Percentiles rank a stretch among this genome's conserved stretches.
These are phyloP conservation scores for Suillus hirtellus DNA, from an alignment of 768 basidiomycete genomes.

Conservation along the genomic window DNA sequence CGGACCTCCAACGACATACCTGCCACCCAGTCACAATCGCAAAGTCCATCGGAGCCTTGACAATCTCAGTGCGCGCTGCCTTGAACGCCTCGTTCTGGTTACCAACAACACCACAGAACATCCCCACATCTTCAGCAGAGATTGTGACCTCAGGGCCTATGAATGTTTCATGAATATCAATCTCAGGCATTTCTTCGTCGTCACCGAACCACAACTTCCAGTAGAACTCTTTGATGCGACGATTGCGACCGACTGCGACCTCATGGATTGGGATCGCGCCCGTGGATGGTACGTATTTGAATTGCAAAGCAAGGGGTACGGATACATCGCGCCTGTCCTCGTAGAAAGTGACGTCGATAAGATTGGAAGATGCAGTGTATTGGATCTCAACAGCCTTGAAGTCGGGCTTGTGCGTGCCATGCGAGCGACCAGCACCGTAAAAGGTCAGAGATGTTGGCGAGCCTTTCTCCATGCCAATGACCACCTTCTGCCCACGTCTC, in stretches of 20 bases:
- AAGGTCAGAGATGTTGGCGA: constrained; percentile 59
- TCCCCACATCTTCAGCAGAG: constrained; percentile 72
- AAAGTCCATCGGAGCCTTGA: constrained; percentile 97
- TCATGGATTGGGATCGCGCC: constrained; percentile 95
- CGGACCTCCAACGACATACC: constrained; percentile 48
- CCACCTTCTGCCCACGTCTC: constrained; percentile 74
- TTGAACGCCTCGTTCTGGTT: constrained; percentile 94
- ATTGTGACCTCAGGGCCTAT: constrained; percentile 85
- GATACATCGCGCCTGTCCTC: constrained; percentile 80
- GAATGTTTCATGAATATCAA: constrained; percentile 81
- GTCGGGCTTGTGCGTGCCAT: constrained; percentile 63
- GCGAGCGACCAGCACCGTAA: constrained; percentile 80
- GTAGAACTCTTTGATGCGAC: constrained; percentile 94
- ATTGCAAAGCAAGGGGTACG: constrained; percentile 80
- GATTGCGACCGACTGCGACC: constrained; percentile 77
- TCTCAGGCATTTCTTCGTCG: constrained; percentile 69
- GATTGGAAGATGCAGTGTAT: constrained; percentile 50
- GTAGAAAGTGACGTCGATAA: constrained; percentile 72
- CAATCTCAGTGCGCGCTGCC: constrained; percentile 59
- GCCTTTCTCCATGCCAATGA: constrained; percentile 51
- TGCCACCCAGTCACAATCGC: constrained; percentile 99
- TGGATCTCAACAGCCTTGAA: constrained; percentile 85
- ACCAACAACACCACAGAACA: constrained; percentile 91
- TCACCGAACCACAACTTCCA: constrained; percentile 99
- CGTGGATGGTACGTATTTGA: constrained; percentile 83